Conservation (phyloP, 176 grass and related monocot species). For the Cenchrus americanus region DNA sequence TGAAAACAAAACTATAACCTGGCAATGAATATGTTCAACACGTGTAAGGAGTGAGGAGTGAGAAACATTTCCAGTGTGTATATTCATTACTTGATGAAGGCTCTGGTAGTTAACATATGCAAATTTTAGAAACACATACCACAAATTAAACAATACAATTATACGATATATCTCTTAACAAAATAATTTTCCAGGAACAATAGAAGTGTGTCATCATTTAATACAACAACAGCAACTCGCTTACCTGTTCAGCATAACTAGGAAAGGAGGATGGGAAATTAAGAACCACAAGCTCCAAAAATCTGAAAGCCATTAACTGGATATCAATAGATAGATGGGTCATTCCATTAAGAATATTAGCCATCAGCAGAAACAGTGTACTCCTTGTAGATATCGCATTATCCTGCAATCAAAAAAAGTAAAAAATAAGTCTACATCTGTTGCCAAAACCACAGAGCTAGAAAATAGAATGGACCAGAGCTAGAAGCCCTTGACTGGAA, state of each 20-base stretch:
- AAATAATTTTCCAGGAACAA: conserved; percentile 27
- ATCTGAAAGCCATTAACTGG: conserved; percentile 84
- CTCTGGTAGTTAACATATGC: background rate
- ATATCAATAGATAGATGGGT: conserved; percentile 82
- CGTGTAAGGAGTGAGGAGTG: conserved; percentile 4
- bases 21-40: conserved; percentile 19
- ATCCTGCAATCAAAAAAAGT: conserved; percentile 55
- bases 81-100: conserved; percentile 16
- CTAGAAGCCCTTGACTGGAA: background rate
- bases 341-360: conserved; percentile 89
- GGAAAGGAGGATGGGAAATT: conserved; percentile 80
- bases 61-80: conserved; percentile 9
- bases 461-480: conserved; percentile 1
- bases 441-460: conserved; percentile 10
- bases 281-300: conserved; percentile 81
- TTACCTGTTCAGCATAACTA: conserved; percentile 79
- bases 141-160: background rate
- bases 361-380: conserved; percentile 73
- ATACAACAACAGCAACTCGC: conserved; percentile 31
- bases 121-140: conserved; percentile 2
- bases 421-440: background rate
- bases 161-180: background rate
- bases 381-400: conserved; percentile 59
- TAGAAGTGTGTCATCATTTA: background rate
- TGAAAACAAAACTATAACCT: conserved; percentile 42